phyloP scores from a whole-genome alignment of 129 eudicot species.

The Arctium lappa region DNA sequence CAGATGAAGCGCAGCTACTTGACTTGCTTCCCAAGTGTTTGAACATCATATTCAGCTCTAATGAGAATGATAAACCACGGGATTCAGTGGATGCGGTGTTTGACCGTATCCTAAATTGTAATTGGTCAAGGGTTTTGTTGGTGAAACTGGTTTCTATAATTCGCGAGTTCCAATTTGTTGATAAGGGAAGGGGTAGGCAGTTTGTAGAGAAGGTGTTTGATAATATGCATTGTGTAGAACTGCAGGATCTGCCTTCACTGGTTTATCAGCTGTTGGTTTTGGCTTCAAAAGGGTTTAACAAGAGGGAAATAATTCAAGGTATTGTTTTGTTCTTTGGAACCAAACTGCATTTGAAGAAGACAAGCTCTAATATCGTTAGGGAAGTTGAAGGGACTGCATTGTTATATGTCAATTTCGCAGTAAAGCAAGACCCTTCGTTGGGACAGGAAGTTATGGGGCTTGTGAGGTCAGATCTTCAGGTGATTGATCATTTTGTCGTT shows the following conservation, averaged over 20 bases:
- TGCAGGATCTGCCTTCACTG: constrained; percentile 76
- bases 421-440: constrained; percentile 78
- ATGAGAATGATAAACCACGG: constrained; percentile 34
- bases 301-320: constrained; percentile 62
- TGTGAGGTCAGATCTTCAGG: constrained; percentile 46
- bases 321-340: constrained; percentile 62
- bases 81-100: constrained; percentile 35
- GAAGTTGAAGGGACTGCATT: constrained; percentile 87
- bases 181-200: constrained; percentile 45
- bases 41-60: constrained; percentile 35
- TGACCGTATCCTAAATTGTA: constrained; percentile 32
- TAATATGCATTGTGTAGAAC: constrained; percentile 51
- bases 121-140: constrained; percentile 59
- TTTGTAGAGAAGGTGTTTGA: constrained; percentile 61
- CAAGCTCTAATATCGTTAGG: constrained; percentile 37
- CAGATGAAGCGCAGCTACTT: constrained; percentile 61
- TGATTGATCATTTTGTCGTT: constrained; percentile 58
- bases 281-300: constrained; percentile 68
- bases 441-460: constrained; percentile 76
- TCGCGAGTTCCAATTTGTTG: constrained; percentile 52
- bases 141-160: constrained; percentile 58
- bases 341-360: constrained; percentile 30
- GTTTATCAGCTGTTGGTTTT: constrained; percentile 74
- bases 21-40: constrained; percentile 57
- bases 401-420: constrained; percentile 84